A percentile compares a stretch with the other conserved stretches of the same genome.
These are phyloP conservation scores for Theobroma grandiflorum DNA, from an alignment of 441 rosid genomes.

Conservation along the genomic window DNA sequence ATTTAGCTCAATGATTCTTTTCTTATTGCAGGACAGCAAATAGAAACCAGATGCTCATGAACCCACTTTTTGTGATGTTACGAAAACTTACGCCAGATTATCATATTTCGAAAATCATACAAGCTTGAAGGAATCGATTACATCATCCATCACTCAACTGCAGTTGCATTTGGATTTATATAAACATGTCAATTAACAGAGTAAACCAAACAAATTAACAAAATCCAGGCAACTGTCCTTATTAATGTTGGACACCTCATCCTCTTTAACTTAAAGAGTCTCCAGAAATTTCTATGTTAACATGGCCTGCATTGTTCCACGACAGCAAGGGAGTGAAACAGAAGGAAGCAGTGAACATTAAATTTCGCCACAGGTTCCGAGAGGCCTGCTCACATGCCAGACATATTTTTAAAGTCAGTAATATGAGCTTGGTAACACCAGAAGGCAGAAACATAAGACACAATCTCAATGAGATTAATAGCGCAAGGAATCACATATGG, in stretches of 20 bases:
- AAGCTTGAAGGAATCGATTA: constrained; percentile 3
- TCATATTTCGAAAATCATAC: not conserved
- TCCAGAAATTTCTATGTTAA: constrained; percentile 18
- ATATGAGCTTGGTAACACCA: not conserved
- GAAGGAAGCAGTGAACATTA: not conserved
- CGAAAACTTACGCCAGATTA: not conserved
- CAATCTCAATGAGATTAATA: not conserved
- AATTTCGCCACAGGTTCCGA: constrained; percentile 9
- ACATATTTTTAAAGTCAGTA: constrained; percentile 1
- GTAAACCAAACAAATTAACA: constrained; percentile 6
- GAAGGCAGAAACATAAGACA: not conserved
- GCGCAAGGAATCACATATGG: not conserved
- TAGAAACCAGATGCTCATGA: not conserved
- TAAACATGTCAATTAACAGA: constrained; percentile 18
- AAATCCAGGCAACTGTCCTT: constrained; percentile 24
- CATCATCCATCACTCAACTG: constrained; percentile 28
- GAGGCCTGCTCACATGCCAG: constrained; percentile 35
- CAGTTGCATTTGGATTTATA: constrained; percentile 36
- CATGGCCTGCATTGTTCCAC: constrained; percentile 24
- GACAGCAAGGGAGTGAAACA: constrained; percentile 17
- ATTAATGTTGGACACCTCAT: constrained; percentile 25
- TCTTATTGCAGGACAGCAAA: not conserved
- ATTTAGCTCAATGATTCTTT: not conserved
- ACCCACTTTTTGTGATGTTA: not conserved
- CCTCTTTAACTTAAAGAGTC: constrained; percentile 26